Evolutionary conservation across 2,329 filamentous ascomycete genomes (phyloP), one percentile per base, ranked within the genome.

Genomic region (Diplocarpon mali): DNA sequence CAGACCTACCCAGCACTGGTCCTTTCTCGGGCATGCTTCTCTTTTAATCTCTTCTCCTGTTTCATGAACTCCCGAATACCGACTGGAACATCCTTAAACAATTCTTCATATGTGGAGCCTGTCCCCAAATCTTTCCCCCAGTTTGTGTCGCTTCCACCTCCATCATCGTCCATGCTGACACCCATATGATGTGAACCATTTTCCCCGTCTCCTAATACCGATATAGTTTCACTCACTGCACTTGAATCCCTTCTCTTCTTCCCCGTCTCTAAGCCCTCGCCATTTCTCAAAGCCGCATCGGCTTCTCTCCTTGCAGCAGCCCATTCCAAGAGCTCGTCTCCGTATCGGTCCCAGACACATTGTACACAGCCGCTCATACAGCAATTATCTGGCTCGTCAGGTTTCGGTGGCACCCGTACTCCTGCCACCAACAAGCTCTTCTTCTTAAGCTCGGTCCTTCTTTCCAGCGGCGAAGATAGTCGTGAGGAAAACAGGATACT

Each of bases 351-450:
- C 89, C 89, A 96, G 2, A 96, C 92, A 64, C 92, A 98, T 63
- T 96, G 89, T 39, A 95, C 90, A 62, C 92, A 98, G 2, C 92
- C 92, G 60, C 85, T 92, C 92, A 98, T 98, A 66, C 92, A 98
- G 72, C 92, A 98, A 61, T 98, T 95, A 59, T 96, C 92, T 3
- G 92, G 92, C 65, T 98, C 90, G 38, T 78, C 73, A 1, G 92
- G 92, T 38, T 76, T 76, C 0, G 88, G 89, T 2, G 92, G 92
- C 4, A 96, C 83, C 14, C 78, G 66, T 1, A 96, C 75, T 3
- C 89, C 90, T 1, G 85, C 88, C 44, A 95, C 70, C 48, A 78
- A 69, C 8, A 69, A 75, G 40, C 78, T 78, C 49, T 75, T 70
- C 12, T 72, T 67, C 11, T 76, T 67, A 30, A 78, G 72, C 36